Conservation (phyloP, 768 basidiomycete species). For the Naganishia onofrii region DNA sequence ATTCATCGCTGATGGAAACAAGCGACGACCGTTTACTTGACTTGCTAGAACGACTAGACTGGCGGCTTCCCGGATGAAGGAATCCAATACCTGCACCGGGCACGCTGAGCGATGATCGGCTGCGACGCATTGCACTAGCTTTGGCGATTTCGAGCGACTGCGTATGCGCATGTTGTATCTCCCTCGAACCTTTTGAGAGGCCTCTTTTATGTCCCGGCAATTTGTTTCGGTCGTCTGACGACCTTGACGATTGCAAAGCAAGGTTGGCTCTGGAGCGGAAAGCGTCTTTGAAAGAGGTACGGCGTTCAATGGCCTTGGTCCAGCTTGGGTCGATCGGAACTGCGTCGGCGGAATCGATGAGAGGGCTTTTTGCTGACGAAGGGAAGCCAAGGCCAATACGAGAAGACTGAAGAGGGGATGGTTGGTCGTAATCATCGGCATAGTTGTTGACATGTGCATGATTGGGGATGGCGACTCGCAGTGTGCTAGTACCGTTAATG, state of each 20-base stretch:
- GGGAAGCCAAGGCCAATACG: constrained; percentile 10
- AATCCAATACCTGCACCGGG: constrained; percentile 11
- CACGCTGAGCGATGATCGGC: constrained; percentile 19
- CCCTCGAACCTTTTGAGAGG: neutral
- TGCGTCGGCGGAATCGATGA: neutral
- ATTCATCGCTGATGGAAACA: constrained; percentile 17
- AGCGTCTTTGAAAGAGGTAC: constrained; percentile 30
- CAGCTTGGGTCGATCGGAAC: constrained; percentile 22
- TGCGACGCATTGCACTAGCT: constrained; percentile 4
- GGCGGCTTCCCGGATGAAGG: constrained; percentile 21
- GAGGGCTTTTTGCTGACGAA: neutral
- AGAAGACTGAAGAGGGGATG: neutral
- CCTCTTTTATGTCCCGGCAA: constrained; percentile 4
- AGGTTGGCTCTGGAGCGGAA: constrained; percentile 25
- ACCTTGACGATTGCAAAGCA: constrained; percentile 16
- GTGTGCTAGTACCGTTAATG: constrained; percentile 44
- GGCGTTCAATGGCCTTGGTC: constrained; percentile 20
- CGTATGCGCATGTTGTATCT: constrained; percentile 11
- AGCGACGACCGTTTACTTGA: constrained; percentile 16
- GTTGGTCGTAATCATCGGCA: neutral
- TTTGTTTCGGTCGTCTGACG: constrained; percentile 1
- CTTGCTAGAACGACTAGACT: constrained; percentile 30
- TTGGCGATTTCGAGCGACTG: constrained; percentile 3
- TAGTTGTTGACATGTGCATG: neutral
- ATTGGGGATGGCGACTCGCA: neutral